Evolutionary conservation across 805 yeast species (phyloP).

Genomic region (Metschnikowia gruessii): DNA sequence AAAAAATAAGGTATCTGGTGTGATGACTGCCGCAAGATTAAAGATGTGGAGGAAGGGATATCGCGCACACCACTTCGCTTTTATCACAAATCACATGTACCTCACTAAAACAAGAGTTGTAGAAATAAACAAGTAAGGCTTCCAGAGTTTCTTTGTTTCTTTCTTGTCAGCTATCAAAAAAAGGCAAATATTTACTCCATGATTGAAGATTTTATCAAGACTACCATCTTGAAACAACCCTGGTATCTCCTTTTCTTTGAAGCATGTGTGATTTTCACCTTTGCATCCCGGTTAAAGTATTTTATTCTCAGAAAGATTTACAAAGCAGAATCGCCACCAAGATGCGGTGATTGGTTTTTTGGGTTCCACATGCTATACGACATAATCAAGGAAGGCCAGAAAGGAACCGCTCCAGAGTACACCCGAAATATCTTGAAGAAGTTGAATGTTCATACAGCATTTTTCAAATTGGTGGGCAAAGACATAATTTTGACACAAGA

Average conservation of each 20-base stretch:
- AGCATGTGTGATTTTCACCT: neutral
- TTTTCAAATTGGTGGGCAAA: slow-evolving; percentile 12
- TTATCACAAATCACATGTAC: neutral
- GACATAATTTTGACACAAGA: slow-evolving; percentile 17
- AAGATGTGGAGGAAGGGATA: neutral
- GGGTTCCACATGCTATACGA: slow-evolving; percentile 13
- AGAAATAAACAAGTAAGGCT: neutral
- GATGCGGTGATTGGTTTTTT: slow-evolving; percentile 10
- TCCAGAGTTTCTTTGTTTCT: neutral
- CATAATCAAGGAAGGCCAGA: slow-evolving; percentile 5
- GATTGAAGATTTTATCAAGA: slow-evolving; percentile 3
- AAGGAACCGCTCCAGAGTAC: slow-evolving; percentile 14
- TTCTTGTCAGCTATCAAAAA: neutral
- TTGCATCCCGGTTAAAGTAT: neutral
- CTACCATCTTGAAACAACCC: slow-evolving; percentile 7
- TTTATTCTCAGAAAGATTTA: slow-evolving; percentile 5
- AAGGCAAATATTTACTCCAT: neutral
- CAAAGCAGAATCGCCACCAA: slow-evolving; percentile 13
- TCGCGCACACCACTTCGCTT: neutral
- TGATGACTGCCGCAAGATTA: too few species aligned
- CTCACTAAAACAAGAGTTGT: neutral
- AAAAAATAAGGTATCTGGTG: too few species aligned
- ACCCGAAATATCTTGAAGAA: slow-evolving; percentile 7
- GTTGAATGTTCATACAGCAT: slow-evolving; percentile 6
- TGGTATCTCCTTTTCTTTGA: slow-evolving; percentile 11